A percentile compares a stretch with the other conserved stretches of the same genome.
phyloP scores from a whole-genome alignment of 306 rosid species.

The Castanea crenata region DNA sequence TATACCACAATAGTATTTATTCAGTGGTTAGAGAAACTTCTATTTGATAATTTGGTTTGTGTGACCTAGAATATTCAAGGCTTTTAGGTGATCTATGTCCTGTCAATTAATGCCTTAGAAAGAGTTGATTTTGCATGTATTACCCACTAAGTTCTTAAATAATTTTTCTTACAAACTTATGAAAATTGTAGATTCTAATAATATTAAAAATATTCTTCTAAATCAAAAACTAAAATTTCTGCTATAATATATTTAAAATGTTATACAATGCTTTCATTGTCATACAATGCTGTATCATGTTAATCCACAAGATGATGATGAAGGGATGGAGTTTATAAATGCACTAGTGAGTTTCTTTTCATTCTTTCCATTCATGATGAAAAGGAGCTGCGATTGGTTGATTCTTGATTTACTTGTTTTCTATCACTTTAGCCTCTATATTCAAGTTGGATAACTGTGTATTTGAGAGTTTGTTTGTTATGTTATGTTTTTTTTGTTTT shows the following conservation, averaged over 20 bases:
- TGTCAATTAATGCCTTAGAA: too few species aligned
- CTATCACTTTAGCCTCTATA: not conserved
- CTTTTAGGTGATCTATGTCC: not conserved
- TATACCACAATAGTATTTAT: too few species aligned
- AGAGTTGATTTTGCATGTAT: too few species aligned
- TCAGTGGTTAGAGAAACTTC: not conserved
- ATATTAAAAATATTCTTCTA: not conserved
- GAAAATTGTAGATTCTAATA: too few species aligned
- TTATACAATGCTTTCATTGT: constrained; percentile 12
- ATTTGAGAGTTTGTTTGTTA: not conserved
- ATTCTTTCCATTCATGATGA: not conserved
- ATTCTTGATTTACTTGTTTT: not conserved
- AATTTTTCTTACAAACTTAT: not conserved
- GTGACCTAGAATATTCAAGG: not conserved
- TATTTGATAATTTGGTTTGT: not conserved
- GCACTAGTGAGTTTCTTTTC: constrained; percentile 58
- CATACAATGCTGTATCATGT: constrained; percentile 53
- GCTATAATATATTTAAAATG: not conserved
- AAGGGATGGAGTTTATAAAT: constrained; percentile 75
- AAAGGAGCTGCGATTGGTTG: not conserved
- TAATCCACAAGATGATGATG: constrained; percentile 95
- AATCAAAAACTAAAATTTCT: not conserved
- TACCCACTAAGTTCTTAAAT: not conserved
- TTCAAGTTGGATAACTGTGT: constrained; percentile 4
- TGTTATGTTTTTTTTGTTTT: constrained; percentile 16